Base-by-base conservation (phyloP, 164 flowering plant species). In the Piper longum region DNA sequence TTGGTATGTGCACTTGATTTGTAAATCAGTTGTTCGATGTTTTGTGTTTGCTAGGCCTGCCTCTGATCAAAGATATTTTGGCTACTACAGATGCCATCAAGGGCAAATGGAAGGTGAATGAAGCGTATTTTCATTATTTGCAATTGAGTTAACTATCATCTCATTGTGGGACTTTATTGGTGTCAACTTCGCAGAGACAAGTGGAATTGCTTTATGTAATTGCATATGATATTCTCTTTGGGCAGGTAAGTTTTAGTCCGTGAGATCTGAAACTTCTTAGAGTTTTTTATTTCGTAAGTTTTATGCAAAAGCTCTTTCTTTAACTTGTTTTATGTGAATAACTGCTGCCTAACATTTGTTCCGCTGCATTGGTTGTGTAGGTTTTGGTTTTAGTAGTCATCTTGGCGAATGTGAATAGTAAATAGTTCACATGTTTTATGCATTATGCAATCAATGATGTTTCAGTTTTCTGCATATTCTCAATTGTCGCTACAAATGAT, bases 81-180 rank as follows among this genome's bases (percentile, higher is more conserved):
- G 83, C 80, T 58, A 61, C 65, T 71, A 76, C 86, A 63, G 64
- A 66, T 59, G 48, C 80, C n/a, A 65, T 86, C 42, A 89, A 74
- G 64, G 78, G 79, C 70, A 88, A 80, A 72, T 85, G 93, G 97
- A 92, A 85, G 96, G 98, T 92, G 75, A 39, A 55, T 4, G 14
- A 48, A 13, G 14, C 9, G 1, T 9, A 9, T 14, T 48, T 48
- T 48, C 52, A 48, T 8, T 48, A 9, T 2, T 8, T 48, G 12
- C 36, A 26, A 26, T 26, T 26, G 36, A 26, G 36, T 26, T 26
- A 26, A 26, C 36, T 2, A 26, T 26, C 36, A 26, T 26, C 36
- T 26, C 36, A 26, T 26, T 0, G 36, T 26, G 36, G 36, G 36
- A 26, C 36, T 26, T 26, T 26, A 26, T 26, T 26, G 36, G 1